Conservation (phyloP, 75 land plant genomes). For the Ceratopteris richardii region DNA sequence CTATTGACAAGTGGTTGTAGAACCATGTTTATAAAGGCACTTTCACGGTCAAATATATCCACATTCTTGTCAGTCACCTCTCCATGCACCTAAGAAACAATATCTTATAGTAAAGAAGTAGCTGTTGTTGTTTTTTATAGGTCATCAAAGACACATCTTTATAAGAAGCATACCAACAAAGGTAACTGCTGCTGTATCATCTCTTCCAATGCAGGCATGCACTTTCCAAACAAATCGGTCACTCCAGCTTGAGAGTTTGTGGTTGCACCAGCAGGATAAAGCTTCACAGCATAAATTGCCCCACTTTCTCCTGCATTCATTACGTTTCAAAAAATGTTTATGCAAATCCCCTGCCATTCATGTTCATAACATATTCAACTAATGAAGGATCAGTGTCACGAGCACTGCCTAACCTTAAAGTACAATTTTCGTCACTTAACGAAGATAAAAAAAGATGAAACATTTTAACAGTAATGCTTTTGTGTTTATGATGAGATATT, state of each 20-base stretch:
- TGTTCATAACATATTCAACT: too few relatives aligned
- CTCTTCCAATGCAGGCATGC: conserved; percentile 79
- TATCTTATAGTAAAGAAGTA: not conserved
- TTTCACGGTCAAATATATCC: conserved; percentile 90
- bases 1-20: conserved; percentile 55
- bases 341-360: too few relatives aligned
- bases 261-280: conserved; percentile 99
- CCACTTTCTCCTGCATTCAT: conserved; percentile 79
- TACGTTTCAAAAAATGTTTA: too few relatives aligned
- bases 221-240: conserved; percentile 90
- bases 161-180: conserved; percentile 50
- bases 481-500: too few relatives aligned
- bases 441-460: too few relatives aligned
- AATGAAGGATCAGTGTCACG: too few relatives aligned
- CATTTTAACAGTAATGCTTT: too few relatives aligned
- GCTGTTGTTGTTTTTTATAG: too few relatives aligned
- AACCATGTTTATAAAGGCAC: conserved; percentile 67
- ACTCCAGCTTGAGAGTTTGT: conserved; percentile 98
- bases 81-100: conserved; percentile 54
- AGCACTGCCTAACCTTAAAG: too few relatives aligned
- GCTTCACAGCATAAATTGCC: conserved; percentile 65
- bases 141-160: too few relatives aligned
- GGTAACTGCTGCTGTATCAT: conserved; percentile 83
- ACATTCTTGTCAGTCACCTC: conserved; percentile 54
- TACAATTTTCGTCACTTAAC: too few relatives aligned